phyloP scores from a whole-genome alignment of 345 rosid species.

The Mangifera indica region DNA sequence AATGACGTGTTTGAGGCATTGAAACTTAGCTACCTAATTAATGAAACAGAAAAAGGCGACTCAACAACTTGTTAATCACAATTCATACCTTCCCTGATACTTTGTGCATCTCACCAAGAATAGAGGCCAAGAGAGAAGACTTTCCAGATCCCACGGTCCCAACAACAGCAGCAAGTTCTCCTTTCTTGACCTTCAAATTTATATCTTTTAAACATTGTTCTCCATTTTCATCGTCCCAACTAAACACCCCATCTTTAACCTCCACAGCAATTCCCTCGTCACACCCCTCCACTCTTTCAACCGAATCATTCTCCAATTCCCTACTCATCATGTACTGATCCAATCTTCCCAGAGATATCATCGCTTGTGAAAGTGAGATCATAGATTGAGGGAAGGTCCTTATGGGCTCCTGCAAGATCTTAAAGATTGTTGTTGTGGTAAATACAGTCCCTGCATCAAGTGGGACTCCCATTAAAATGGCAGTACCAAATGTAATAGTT shows the following conservation, averaged over 20 bases:
- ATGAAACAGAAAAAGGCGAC: slow-evolving; percentile 5
- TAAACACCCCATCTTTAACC: slow-evolving; percentile 62
- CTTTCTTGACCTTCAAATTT: slow-evolving; percentile 59
- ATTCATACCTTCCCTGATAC: slow-evolving; percentile 63
- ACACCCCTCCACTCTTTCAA: slow-evolving; percentile 59
- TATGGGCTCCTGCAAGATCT: slow-evolving; percentile 92
- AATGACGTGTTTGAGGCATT: background rate
- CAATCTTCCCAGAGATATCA: slow-evolving; percentile 78
- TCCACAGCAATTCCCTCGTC: slow-evolving; percentile 59
- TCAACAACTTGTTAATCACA: slow-evolving; percentile 1
- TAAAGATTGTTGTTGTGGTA: slow-evolving; percentile 79
- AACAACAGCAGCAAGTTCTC: slow-evolving; percentile 82
- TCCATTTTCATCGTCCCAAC: slow-evolving; percentile 79
- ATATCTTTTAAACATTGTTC: slow-evolving; percentile 57
- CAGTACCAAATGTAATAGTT: slow-evolving; percentile 70
- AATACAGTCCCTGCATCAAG: slow-evolving; percentile 89
- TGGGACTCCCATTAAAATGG: slow-evolving; percentile 57
- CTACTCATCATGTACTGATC: slow-evolving; percentile 76
- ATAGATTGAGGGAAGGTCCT: slow-evolving; percentile 84
- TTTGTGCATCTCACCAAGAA: slow-evolving; percentile 97
- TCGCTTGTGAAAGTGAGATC: slow-evolving; percentile 93
- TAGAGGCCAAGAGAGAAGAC: slow-evolving; percentile 78
- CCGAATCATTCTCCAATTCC: slow-evolving; percentile 58
- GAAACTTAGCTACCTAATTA: background rate
- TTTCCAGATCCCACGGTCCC: slow-evolving; percentile 96